Percentiles rank a stretch among this genome's conserved stretches.
phyloP scores from a whole-genome alignment of 73 alveolate species.

The Paramecium octaurelia region DNA sequence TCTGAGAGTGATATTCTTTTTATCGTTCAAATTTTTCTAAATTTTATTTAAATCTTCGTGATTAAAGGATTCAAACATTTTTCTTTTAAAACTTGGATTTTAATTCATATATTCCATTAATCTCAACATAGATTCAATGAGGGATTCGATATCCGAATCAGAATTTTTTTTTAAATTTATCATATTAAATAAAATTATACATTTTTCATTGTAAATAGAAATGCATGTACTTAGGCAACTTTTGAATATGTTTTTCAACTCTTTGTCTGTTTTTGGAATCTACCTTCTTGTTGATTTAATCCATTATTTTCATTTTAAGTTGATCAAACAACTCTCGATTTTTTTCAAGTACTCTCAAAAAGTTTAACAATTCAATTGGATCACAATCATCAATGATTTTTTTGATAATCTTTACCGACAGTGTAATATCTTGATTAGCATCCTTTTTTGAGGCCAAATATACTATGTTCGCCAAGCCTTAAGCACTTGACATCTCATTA shows the following conservation, averaged over 20 bases:
- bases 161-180: conserved; percentile 2
- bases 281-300: neutral
- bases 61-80: conserved; percentile 24
- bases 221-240: neutral
- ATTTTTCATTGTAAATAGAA: neutral
- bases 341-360: neutral
- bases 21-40: conserved; percentile 5
- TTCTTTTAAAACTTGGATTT: conserved; percentile 13
- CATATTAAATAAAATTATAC: neutral
- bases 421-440: neutral
- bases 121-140: conserved; percentile 35
- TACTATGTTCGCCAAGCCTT: neutral
- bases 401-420: neutral
- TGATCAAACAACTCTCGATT: neutral
- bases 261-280: neutral
- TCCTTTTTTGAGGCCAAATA: neutral
- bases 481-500: conserved; percentile 10
- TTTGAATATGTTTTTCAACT: neutral
- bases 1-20: neutral
- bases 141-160: conserved; percentile 18
- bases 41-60: conserved; percentile 22
- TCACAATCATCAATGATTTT: neutral
- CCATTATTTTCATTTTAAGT: neutral
- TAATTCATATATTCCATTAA: conserved; percentile 35
- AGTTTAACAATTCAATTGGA: neutral